Conservation (phyloP, 257 asterid genomes). For the Oldenlandia corymbosa region DNA sequence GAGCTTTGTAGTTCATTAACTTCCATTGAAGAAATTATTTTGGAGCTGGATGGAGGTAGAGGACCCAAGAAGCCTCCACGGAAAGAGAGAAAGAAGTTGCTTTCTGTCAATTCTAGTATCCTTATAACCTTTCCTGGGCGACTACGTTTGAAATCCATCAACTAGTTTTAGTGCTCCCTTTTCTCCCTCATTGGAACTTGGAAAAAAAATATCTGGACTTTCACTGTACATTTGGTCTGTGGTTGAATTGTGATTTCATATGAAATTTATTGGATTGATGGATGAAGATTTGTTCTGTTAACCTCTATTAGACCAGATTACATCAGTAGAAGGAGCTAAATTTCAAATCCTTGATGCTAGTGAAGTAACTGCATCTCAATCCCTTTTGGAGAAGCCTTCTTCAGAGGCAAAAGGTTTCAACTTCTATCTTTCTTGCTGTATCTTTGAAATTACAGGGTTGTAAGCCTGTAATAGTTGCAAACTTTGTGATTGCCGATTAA, state of each 20-base stretch:
- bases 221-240: not conserved
- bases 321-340: conserved; percentile 37
- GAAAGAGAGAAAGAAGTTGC: conserved; percentile 66
- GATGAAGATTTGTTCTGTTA: conserved; percentile 34
- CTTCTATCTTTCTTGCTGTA: not conserved
- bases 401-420: conserved; percentile 46
- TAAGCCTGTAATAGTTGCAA: not conserved
- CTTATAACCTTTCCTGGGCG: conserved; percentile 30
- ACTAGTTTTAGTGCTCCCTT: conserved; percentile 6
- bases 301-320: conserved; percentile 48
- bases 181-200: conserved; percentile 6
- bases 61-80: conserved; percentile 60
- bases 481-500: not conserved
- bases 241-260: not conserved
- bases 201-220: conserved; percentile 4
- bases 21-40: conserved; percentile 29
- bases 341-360: conserved; percentile 27
- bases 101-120: conserved; percentile 59
- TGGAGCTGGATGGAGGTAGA: conserved; percentile 42
- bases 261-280: not conserved
- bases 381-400: conserved; percentile 23
- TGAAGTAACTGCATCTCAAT: conserved; percentile 39
- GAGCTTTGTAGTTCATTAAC: conserved; percentile 58
- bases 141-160: conserved; percentile 4
- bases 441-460: not conserved